Conservation (phyloP, 1,139 yeast species). For the Candida sanyaensis region DNA sequence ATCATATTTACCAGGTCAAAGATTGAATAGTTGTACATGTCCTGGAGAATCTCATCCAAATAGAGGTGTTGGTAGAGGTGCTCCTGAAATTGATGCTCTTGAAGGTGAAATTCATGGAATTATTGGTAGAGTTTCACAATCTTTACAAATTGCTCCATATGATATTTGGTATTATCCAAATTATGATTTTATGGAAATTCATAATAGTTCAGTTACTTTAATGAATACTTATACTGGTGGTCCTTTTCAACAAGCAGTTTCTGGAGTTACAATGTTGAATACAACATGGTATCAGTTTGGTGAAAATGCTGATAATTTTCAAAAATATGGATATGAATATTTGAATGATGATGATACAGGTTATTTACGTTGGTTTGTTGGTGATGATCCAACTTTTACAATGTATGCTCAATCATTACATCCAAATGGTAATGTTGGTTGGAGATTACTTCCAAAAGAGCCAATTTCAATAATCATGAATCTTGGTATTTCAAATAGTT, state of each 20-base stretch:
- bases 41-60: conserved; percentile 78
- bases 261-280: conserved; percentile 72
- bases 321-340: conserved; percentile 78
- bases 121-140: conserved; percentile 75
- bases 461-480: conserved; percentile 84
- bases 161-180: conserved; percentile 89
- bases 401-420: conserved; percentile 66
- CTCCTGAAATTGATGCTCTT: conserved; percentile 83
- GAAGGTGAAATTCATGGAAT: conserved; percentile 70
- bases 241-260: conserved; percentile 82
- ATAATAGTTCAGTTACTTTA: conserved; percentile 60
- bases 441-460: conserved; percentile 78
- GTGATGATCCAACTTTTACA: conserved; percentile 66
- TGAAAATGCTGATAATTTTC: conserved; percentile 50
- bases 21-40: conserved; percentile 69
- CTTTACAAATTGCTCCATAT: conserved; percentile 80
- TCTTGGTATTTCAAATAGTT: conserved; percentile 75
- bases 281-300: conserved; percentile 75
- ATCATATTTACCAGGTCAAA: conserved; percentile 76
- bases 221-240: conserved; percentile 85
- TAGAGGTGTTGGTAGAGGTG: conserved; percentile 78
- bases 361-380: conserved; percentile 82
- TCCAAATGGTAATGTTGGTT: conserved; percentile 81
- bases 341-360: conserved; percentile 66
- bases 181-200: conserved; percentile 65